Evolutionary conservation across 768 basidiomycete species (phyloP).

Genomic region (Trametes elegans): DNA sequence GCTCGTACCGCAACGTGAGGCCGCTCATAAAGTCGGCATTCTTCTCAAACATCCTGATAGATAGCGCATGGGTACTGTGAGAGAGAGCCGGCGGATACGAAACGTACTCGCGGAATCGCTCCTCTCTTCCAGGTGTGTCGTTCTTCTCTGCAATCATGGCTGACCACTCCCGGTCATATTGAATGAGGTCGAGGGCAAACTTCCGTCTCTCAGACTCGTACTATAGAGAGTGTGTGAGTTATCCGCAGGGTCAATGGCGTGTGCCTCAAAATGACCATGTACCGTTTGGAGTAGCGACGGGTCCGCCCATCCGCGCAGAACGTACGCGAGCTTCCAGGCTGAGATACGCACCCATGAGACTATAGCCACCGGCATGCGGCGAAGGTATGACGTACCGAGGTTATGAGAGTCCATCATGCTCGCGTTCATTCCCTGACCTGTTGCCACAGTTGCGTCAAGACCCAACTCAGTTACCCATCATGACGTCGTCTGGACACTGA

Average conservation of each 20-base stretch:
- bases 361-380: not conserved
- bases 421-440: conserved; percentile 68
- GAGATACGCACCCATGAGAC: too few relatives aligned
- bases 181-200: conserved; percentile 70
- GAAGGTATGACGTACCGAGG: conserved; percentile 39
- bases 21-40: conserved; percentile 46
- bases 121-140: not conserved
- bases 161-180: conserved; percentile 50
- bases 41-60: conserved; percentile 39
- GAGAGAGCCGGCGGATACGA: not conserved
- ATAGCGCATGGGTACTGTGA: not conserved
- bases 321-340: conserved; percentile 64
- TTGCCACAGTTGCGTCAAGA: too few relatives aligned
- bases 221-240: conserved; percentile 23
- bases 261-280: too few relatives aligned
- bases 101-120: not conserved
- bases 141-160: not conserved
- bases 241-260: too few relatives aligned
- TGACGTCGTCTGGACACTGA: not conserved
- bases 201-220: conserved; percentile 68
- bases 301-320: conserved; percentile 52
- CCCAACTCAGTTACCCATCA: not conserved
- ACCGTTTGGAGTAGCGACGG: conserved; percentile 51
- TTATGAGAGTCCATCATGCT: conserved; percentile 77
- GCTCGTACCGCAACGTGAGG: conserved; percentile 45